Evolutionary conservation across 306 rosid genomes (phyloP).

Genomic region (Cucumis sativus): DNA sequence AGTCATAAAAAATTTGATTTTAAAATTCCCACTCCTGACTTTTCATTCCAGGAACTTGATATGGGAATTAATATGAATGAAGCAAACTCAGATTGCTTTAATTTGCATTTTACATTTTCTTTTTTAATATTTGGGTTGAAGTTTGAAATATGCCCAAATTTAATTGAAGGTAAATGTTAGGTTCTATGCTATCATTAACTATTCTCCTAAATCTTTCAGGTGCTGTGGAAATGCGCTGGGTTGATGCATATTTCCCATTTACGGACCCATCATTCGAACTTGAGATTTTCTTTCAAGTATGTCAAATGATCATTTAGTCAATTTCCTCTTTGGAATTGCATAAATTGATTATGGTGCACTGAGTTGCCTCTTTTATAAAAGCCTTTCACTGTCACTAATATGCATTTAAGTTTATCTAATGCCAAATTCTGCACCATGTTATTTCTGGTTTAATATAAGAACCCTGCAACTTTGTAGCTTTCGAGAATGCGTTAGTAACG

Average conservation of each 20-base stretch:
- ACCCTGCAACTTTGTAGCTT: neutral
- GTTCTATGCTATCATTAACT: slow-evolving; percentile 5
- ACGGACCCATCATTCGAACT: slow-evolving; percentile 95
- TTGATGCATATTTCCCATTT: slow-evolving; percentile 92
- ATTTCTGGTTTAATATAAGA: neutral
- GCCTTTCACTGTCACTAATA: neutral
- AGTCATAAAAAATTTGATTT: too few relatives aligned
- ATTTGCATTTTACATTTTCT: too few relatives aligned
- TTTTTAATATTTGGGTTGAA: too few relatives aligned
- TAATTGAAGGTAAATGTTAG: too few relatives aligned
- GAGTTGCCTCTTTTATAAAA: neutral
- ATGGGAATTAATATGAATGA: too few relatives aligned
- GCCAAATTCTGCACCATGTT: neutral
- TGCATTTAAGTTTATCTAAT: neutral
- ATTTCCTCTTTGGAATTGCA: neutral
- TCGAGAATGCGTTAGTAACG: neutral
- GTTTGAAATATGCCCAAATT: too few relatives aligned
- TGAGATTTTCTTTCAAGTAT: slow-evolving; percentile 84
- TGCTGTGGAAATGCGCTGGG: slow-evolving; percentile 95
- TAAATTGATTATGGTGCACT: neutral
- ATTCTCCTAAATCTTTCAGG: slow-evolving; percentile 38
- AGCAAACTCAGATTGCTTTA: too few relatives aligned
- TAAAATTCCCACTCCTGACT: too few relatives aligned
- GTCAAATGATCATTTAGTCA: slow-evolving; percentile 4
- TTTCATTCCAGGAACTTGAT: too few relatives aligned